Conservation (phyloP, 331 rosid genomes). For the Telfairia occidentalis region DNA sequence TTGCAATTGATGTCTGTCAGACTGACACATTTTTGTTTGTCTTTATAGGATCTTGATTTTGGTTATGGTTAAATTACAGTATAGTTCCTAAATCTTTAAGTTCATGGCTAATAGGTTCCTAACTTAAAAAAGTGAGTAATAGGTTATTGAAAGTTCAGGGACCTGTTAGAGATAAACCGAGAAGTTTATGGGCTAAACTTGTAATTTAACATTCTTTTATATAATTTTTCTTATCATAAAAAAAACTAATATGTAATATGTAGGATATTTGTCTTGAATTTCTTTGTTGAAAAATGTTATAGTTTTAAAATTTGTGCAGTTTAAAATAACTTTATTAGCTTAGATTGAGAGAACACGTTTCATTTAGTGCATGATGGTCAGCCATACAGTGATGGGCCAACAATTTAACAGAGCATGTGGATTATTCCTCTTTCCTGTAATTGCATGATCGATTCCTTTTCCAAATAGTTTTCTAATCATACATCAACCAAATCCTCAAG, state of each 20-base stretch:
- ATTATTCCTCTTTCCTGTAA: neutral
- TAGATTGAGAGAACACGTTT: neutral
- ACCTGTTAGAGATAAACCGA: too few species aligned
- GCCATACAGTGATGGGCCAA: neutral
- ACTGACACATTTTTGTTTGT: too few species aligned
- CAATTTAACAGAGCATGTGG: neutral
- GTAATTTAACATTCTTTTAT: too few species aligned
- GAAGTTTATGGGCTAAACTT: too few species aligned
- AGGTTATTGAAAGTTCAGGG: too few species aligned
- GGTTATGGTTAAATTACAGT: too few species aligned
- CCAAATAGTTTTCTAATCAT: neutral
- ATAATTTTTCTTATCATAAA: neutral
- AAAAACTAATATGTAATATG: neutral
- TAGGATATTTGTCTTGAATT: neutral
- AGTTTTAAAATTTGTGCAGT: too few species aligned
- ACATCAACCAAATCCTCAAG: neutral
- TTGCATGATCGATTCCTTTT: neutral
- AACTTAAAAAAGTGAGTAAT: too few species aligned
- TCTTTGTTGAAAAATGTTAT: too few species aligned
- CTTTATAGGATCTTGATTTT: neutral
- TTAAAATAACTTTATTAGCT: neutral
- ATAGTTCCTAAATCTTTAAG: too few species aligned
- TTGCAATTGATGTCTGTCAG: neutral
- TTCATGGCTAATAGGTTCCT: too few species aligned
- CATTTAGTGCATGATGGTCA: neutral